Evolutionary conservation across 257 asterid genomes (phyloP).

Genomic region (Eustoma russellianum): DNA sequence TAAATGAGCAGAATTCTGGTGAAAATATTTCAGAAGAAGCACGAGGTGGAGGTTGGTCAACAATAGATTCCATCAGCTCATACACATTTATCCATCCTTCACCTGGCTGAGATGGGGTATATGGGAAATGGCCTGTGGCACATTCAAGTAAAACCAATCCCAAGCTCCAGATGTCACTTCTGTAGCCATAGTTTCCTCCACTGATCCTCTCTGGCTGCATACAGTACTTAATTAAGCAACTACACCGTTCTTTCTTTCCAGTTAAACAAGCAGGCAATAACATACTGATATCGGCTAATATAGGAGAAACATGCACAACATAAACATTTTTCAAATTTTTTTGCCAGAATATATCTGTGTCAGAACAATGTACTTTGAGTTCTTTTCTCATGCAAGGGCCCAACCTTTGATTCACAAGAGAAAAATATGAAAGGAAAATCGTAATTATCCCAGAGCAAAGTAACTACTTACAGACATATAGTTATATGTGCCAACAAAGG

Average conservation of each 20-base stretch:
- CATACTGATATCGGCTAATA: no score
- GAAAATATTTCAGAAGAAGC: constrained; percentile 79
- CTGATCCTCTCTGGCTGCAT: constrained; percentile 86
- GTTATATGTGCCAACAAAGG: constrained; percentile 96
- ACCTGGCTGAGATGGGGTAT: constrained; percentile 73
- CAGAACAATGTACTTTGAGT: no score
- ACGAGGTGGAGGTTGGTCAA: constrained; percentile 70
- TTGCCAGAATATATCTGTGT: no score
- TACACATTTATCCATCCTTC: constrained; percentile 78
- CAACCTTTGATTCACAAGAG: no score
- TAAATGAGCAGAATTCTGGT: constrained; percentile 84
- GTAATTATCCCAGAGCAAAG: neutral
- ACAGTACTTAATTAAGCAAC: constrained; percentile 7
- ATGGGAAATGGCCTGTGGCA: constrained; percentile 80
- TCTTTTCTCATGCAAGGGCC: no score
- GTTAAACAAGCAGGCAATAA: no score
- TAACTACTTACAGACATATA: constrained; percentile 91
- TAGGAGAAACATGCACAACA: no score
- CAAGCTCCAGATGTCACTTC: constrained; percentile 95
- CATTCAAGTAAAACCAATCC: constrained; percentile 92
- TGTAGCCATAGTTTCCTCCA: constrained; percentile 68
- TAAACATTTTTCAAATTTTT: no score
- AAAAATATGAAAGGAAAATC: neutral
- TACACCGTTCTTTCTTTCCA: no score
- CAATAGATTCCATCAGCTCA: constrained; percentile 88